Evolutionary conservation across 1,139 yeast species (phyloP).

Genomic region (Debaryomyces sp.): DNA sequence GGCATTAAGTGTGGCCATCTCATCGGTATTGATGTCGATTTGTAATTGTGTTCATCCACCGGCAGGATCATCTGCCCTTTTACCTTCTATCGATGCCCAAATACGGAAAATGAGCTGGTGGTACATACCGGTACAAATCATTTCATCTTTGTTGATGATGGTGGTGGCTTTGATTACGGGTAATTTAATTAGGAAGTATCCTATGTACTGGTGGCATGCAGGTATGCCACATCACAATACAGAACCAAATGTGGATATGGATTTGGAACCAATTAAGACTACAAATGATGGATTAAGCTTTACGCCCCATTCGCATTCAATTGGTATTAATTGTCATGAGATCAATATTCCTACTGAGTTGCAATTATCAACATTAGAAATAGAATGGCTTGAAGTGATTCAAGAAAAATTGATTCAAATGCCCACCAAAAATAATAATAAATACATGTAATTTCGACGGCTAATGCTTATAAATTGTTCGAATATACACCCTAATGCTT

Average conservation of each 20-base stretch:
- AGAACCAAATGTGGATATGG: constrained; percentile 5
- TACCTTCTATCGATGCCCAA: constrained; percentile 54
- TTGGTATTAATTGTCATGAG: constrained; percentile 23
- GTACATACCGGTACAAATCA: constrained; percentile 60
- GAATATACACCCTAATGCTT: constrained; percentile 2
- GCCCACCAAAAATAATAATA: neutral
- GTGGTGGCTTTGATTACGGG: constrained; percentile 58
- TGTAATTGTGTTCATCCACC: constrained; percentile 71
- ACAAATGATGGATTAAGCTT: constrained; percentile 11
- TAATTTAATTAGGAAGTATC: constrained; percentile 58
- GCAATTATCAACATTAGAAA: constrained; percentile 28
- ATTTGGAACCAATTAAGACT: constrained; percentile 6
- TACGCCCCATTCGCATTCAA: constrained; percentile 10
- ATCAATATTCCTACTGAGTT: constrained; percentile 28
- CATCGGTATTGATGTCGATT: constrained; percentile 61
- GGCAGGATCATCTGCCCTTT: constrained; percentile 70
- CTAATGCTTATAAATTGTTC: neutral
- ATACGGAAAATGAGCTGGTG: constrained; percentile 66
- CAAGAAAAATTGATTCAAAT: constrained; percentile 13
- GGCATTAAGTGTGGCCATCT: constrained; percentile 58
- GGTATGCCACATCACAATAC: constrained; percentile 12
- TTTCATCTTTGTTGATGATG: constrained; percentile 53
- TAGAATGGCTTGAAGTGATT: constrained; percentile 29
- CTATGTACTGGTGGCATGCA: constrained; percentile 68
- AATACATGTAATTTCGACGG: neutral